Base-by-base conservation (phyloP, 192 early-diverging fungal species). In the Podila epigama region DNA sequence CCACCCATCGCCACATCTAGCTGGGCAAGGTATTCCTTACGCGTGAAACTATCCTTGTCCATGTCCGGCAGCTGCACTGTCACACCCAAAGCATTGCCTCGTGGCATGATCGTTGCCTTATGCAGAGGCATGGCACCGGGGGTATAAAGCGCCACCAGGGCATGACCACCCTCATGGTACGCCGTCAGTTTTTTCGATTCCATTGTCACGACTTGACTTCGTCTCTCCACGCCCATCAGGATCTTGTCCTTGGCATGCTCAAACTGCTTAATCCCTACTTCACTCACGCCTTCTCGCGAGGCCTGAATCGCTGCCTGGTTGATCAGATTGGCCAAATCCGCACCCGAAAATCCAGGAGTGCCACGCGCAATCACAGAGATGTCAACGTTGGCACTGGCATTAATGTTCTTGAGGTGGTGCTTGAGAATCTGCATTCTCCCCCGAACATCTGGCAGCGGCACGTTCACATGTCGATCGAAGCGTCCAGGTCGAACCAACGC, bases 231-330 rank as follows among this genome's bases (percentile, higher is more conserved):
- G 9, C 98, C 98, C 97, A 99, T 99, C 60, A 99, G 82, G 61
- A 99, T 96, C 65, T 96, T 95, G 78, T 99, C 98, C 83, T 98
- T 98, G 58, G 98, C 97, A 83, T 90, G 96, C 79, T 99, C 98
- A 67, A 99, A 79, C 67, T 99, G 93, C 52, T 80, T 85, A 83
- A 92, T 91, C 9, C 75, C 83, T 2, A 99, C 95, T 29, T 82
- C 73, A 37, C 80, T 83, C n/a, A 88, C 84, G 27, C 87, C 83
- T 66, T 93, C 91, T 57, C 96, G 92, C 22, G 92, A 92, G 1
- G 97, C 98, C 63, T 93, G 89, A 68, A 99, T 97, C 4, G 98
- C 98, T 2, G 97, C 97, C 39, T 97, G 94, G 79, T 99, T 99
- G 73, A 99, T 89, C 31, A 99, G 85, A 64, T 99, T 99, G 57